A percentile compares a stretch with the other conserved stretches of the same genome.
phyloP scores from a whole-genome alignment of 2,329 filamentous ascomycete genomes.

The Neopestalotiopsis sp. region DNA sequence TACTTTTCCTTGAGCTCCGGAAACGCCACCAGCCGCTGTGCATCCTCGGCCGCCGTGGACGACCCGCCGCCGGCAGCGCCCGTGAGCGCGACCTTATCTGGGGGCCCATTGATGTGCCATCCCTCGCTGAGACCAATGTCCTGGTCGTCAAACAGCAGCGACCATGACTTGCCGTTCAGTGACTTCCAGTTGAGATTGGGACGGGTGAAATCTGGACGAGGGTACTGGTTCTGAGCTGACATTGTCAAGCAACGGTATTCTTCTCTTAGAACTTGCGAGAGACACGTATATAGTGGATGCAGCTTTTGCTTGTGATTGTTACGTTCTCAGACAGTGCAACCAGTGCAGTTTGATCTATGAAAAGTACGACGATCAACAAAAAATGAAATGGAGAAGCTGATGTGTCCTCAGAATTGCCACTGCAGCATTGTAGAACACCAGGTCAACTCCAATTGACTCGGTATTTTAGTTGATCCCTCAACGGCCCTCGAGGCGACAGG shows the following conservation, averaged over 20 bases:
- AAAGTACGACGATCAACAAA: not conserved
- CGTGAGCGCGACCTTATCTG: slow-evolving; percentile 43
- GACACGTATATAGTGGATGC: not conserved
- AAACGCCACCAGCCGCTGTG: slow-evolving; percentile 54
- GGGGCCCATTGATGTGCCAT: slow-evolving; percentile 62
- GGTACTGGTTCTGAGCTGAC: slow-evolving; percentile 52
- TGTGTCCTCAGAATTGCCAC: not conserved
- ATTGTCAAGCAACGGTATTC: slow-evolving; percentile 24
- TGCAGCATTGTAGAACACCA: not conserved
- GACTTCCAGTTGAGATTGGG: slow-evolving; percentile 60
- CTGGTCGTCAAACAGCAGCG: slow-evolving; percentile 69
- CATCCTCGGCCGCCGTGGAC: slow-evolving; percentile 41
- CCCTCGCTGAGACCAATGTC: slow-evolving; percentile 57
- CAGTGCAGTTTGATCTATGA: not conserved
- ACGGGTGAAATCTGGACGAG: slow-evolving; percentile 69
- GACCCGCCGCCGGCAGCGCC: slow-evolving; percentile 22
- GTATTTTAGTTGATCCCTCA: not conserved
- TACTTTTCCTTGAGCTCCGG: slow-evolving; percentile 56
- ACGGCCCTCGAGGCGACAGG: not conserved
- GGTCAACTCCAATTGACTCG: not conserved
- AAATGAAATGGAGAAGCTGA: not conserved
- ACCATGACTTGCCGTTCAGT: slow-evolving; percentile 65
- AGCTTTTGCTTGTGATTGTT: not conserved
- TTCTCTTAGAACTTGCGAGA: not conserved
- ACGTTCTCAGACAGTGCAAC: not conserved